A percentile compares a stretch with the other conserved stretches of the same genome.
Evolutionary conservation across 2,329 filamentous ascomycete species (phyloP).

Genomic region (Fusarium gaditjirri): DNA sequence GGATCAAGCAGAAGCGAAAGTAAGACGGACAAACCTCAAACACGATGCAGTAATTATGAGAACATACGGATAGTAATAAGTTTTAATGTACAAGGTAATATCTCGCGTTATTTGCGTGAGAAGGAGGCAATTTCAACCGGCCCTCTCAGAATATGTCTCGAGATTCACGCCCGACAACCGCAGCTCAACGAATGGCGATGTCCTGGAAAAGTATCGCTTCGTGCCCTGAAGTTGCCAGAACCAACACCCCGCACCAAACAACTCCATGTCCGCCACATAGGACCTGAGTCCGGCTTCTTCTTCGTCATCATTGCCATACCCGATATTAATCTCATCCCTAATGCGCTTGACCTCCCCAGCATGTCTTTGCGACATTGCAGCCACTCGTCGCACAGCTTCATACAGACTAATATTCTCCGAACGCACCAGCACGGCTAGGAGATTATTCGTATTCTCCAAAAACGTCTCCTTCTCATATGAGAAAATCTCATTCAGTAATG

Average conservation of each 20-base stretch:
- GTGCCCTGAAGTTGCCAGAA: not conserved
- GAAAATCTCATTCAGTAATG: accelerated
- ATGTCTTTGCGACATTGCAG: not conserved
- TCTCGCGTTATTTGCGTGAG: not conserved
- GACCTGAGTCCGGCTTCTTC: accelerated
- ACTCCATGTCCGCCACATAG: accelerated
- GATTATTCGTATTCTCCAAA: not conserved
- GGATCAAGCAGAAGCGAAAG: too few relatives aligned
- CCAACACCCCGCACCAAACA: not conserved
- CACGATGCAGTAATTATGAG: too few relatives aligned
- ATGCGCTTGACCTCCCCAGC: accelerated
- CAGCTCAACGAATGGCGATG: not conserved
- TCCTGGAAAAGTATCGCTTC: not conserved
- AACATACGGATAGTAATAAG: too few relatives aligned
- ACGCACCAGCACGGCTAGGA: accelerated
- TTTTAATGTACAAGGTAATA: too few relatives aligned
- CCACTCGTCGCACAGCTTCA: not conserved
- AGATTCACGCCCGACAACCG: accelerated
- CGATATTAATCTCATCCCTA: too few relatives aligned
- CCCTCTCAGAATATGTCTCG: not conserved
- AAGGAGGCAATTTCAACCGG: not conserved
- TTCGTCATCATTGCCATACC: accelerated
- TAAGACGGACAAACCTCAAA: too few relatives aligned
- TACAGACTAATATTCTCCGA: accelerated
- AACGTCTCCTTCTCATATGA: not conserved